Evolutionary conservation across 2,329 filamentous ascomycete species (phyloP).

Genomic region (Plenodomus biglobosus): DNA sequence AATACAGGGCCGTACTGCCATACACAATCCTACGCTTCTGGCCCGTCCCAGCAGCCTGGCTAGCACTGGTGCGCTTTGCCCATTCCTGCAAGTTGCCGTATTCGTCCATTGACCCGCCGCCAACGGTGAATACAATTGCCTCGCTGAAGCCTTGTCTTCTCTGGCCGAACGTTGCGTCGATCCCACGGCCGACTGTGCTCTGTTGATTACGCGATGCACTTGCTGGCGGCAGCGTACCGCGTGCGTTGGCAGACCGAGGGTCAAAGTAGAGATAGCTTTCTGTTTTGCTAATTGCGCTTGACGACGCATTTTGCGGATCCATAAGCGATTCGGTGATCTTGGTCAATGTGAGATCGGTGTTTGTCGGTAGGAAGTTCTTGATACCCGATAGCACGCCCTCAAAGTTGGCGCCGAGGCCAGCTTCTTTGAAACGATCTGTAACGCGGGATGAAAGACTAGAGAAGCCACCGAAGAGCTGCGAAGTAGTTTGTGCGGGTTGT

Average conservation of each 20-base stretch:
- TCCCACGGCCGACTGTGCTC: conserved; percentile 56
- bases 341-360: conserved; percentile 93
- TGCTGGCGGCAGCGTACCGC: conserved; percentile 85
- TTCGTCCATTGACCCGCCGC: conserved; percentile 97
- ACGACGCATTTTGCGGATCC: conserved; percentile 88
- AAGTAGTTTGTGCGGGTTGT: conserved; percentile 64
- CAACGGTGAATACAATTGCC: conserved; percentile 87
- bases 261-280: conserved; percentile 98
- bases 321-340: conserved; percentile 98
- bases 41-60: conserved; percentile 53
- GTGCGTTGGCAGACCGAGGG: conserved; percentile 86
- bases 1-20: conserved; percentile 78
- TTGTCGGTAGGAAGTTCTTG: conserved; percentile 95
- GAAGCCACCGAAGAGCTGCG: conserved; percentile 89
- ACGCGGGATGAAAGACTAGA: conserved; percentile 87
- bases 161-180: conserved; percentile 85
- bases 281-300: conserved; percentile 91
- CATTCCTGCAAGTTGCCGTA: conserved; percentile 97
- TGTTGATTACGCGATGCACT: conserved; percentile 55
- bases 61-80: conserved; percentile 73
- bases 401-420: conserved; percentile 82
- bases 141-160: conserved; percentile 85
- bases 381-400: conserved; percentile 93
- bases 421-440: conserved; percentile 91
- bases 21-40: conserved; percentile 84